phyloP scores from a whole-genome alignment of 768 basidiomycete genomes.

The Dendrothele bispora region DNA sequence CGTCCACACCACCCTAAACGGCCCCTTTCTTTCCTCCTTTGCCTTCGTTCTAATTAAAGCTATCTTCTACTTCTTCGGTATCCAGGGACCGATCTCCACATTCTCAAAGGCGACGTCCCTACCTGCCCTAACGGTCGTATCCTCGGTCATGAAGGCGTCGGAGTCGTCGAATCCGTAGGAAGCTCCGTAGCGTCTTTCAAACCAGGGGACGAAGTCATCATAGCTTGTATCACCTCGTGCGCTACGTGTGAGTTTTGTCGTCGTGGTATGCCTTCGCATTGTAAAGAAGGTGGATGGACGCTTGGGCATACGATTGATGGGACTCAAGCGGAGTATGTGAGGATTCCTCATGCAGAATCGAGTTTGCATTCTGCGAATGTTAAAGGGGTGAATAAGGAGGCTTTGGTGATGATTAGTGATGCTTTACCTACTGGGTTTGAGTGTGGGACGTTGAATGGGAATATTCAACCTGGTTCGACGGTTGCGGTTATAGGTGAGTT shows the following conservation, averaged over 20 bases:
- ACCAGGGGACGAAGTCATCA: slow-evolving; percentile 20
- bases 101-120: slow-evolving; percentile 25
- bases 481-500: slow-evolving; percentile 21
- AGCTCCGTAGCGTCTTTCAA: slow-evolving; percentile 29
- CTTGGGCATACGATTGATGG: slow-evolving; percentile 22
- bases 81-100: slow-evolving; percentile 35
- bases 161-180: slow-evolving; percentile 30
- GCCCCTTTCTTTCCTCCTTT: background rate
- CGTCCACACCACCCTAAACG: background rate
- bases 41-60: no score
- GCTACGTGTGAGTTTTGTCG: slow-evolving; percentile 14
- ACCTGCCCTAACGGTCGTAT: slow-evolving; percentile 25
- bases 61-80: background rate
- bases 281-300: slow-evolving; percentile 18
- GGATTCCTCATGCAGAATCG: slow-evolving; percentile 18
- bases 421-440: slow-evolving; percentile 21
- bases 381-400: slow-evolving; percentile 10
- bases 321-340: slow-evolving; percentile 19
- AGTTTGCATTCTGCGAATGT: slow-evolving; percentile 11
- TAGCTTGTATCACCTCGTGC: slow-evolving; percentile 18
- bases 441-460: slow-evolving; percentile 20
- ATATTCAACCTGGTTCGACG: slow-evolving; percentile 16
- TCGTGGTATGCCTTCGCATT: slow-evolving; percentile 14
- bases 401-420: slow-evolving; percentile 20
- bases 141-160: slow-evolving; percentile 39